These are phyloP conservation scores for Globisporangium echinulatum DNA, from an alignment of 352 stramenopile genomes.

Conservation along the genomic window DNA sequence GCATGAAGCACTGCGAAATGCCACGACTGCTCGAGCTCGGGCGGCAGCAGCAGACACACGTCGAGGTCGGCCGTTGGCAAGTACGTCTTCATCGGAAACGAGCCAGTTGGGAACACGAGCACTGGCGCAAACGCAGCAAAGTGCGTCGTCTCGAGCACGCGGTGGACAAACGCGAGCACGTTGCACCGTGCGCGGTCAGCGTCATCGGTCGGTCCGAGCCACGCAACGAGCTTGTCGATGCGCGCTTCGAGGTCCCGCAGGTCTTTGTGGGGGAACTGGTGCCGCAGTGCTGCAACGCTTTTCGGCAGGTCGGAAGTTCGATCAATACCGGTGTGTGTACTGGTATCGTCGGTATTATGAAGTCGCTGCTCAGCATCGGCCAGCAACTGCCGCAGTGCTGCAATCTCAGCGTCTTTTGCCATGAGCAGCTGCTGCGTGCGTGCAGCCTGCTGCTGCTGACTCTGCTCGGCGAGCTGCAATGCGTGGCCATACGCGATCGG, in stretches of 20 bases:
- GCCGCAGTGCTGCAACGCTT: constrained; percentile 16
- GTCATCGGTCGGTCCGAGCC: constrained; percentile 57
- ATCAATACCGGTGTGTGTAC: neutral
- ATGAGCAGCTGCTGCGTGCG: constrained; percentile 54
- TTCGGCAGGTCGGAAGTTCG: constrained; percentile 5
- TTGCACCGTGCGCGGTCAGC: constrained; percentile 57
- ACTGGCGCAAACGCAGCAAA: constrained; percentile 36
- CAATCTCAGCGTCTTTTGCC: constrained; percentile 67
- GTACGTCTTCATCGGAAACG: constrained; percentile 89
- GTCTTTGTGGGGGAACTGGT: constrained; percentile 30
- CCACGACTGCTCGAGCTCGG: constrained; percentile 80
- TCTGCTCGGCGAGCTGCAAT: constrained; percentile 56
- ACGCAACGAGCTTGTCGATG: constrained; percentile 48
- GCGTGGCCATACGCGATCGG: constrained; percentile 69
- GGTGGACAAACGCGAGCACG: constrained; percentile 61
- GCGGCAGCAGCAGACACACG: constrained; percentile 74
- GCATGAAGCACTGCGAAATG: constrained; percentile 82
- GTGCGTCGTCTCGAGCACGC: constrained; percentile 44
- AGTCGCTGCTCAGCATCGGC: constrained; percentile 14
- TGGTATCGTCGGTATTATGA: too few relatives aligned
- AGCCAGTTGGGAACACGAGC: constrained; percentile 70
- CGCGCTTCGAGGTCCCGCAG: constrained; percentile 17
- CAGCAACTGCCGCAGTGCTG: constrained; percentile 30
- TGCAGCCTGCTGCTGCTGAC: constrained; percentile 40
- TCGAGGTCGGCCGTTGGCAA: constrained; percentile 83